Conservation (phyloP, 179 eudicot genomes). For the Sideroxylon spinosum region DNA sequence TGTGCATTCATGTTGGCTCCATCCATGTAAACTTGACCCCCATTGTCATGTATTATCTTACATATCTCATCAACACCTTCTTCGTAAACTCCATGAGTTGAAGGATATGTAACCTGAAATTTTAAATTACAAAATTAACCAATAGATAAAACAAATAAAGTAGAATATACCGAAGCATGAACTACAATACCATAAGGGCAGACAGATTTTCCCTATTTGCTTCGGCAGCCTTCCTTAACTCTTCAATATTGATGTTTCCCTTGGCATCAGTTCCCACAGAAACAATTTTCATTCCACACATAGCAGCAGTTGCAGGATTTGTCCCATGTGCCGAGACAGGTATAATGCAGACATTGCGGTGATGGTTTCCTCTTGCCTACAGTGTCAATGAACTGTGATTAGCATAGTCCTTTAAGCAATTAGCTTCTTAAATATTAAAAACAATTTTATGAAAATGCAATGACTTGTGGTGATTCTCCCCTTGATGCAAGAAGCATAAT, state of each 20-base stretch:
- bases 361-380: constrained; percentile 93
- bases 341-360: constrained; percentile 91
- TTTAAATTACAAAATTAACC: constrained; percentile 5
- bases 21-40: constrained; percentile 99
- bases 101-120: constrained; percentile 92
- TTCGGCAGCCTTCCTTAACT: constrained; percentile 89
- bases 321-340: constrained; percentile 98
- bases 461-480: neutral
- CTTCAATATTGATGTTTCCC: constrained; percentile 90
- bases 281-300: constrained; percentile 98
- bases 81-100: constrained; percentile 97
- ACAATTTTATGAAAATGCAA: neutral
- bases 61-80: constrained; percentile 97
- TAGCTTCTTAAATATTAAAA: neutral
- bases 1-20: constrained; percentile 99
- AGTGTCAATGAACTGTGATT: constrained; percentile 12
- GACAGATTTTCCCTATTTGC: constrained; percentile 72
- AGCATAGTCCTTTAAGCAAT: neutral
- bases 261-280: constrained; percentile 93
- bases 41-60: constrained; percentile 93
- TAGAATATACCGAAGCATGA: neutral
- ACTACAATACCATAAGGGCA: constrained; percentile 73
- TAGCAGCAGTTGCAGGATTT: constrained; percentile 98
- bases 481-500: neutral
- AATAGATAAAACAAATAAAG: neutral